Conservation (phyloP, 495 filamentous ascomycete species). For the Penicillium turbatum region DNA sequence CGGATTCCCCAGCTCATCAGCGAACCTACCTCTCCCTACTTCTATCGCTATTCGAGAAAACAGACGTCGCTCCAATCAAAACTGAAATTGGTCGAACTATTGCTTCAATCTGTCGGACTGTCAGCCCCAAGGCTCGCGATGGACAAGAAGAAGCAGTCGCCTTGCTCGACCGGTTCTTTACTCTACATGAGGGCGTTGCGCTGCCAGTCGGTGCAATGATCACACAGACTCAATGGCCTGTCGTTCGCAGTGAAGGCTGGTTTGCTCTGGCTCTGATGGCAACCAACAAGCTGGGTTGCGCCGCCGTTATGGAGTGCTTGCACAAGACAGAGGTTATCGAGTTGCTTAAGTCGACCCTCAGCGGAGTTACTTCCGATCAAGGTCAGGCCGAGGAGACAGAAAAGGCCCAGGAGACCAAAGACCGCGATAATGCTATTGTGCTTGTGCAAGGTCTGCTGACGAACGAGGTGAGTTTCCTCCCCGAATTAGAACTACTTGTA, state of each 20-base stretch:
- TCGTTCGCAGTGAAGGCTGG: constrained; percentile 66
- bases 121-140: constrained; percentile 39
- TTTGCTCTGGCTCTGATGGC: constrained; percentile 73
- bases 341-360: constrained; percentile 49
- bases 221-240: constrained; percentile 63
- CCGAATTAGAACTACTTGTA: neutral
- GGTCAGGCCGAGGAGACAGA: constrained; percentile 15
- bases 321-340: constrained; percentile 43
- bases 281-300: constrained; percentile 44
- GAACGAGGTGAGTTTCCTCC: constrained; percentile 39
- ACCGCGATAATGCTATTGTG: constrained; percentile 63
- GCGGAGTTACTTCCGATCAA: constrained; percentile 21
- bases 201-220: constrained; percentile 58
- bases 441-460: constrained; percentile 56
- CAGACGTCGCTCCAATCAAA: constrained; percentile 60
- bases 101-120: constrained; percentile 58
- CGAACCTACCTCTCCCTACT: constrained; percentile 58
- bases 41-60: constrained; percentile 52
- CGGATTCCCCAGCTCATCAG: constrained; percentile 35
- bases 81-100: constrained; percentile 68
- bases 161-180: constrained; percentile 49
- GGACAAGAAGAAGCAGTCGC: constrained; percentile 19
- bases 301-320: constrained; percentile 47
- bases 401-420: constrained; percentile 35
- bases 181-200: constrained; percentile 45